Conservation (phyloP, 305 asterid genomes). For the Rubia tinctorum region DNA sequence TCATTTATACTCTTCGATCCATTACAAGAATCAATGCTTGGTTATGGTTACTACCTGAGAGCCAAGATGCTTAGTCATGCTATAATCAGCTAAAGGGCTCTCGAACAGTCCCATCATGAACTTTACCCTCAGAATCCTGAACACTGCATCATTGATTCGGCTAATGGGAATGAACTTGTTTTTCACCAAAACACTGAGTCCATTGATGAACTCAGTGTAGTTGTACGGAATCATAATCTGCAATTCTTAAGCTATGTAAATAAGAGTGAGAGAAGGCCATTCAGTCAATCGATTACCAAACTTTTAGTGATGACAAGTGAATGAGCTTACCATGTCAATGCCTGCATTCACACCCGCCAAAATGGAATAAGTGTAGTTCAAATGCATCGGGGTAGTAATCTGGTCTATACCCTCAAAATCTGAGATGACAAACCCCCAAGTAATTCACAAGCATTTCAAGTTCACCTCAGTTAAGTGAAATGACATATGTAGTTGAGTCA, state of each 20-base stretch:
- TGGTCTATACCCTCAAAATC: slow-evolving; percentile 54
- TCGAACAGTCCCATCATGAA: slow-evolving; percentile 70
- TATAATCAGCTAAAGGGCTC: slow-evolving; percentile 59
- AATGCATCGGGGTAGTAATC: slow-evolving; percentile 47
- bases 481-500: neutral
- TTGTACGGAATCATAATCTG: slow-evolving; percentile 51
- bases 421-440: slow-evolving; percentile 70
- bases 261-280: neutral
- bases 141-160: slow-evolving; percentile 71
- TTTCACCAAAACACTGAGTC: slow-evolving; percentile 41
- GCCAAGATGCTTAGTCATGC: slow-evolving; percentile 62
- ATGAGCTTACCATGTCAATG: slow-evolving; percentile 60
- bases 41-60: slow-evolving; percentile 33
- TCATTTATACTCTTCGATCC: neutral
- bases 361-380: slow-evolving; percentile 62
- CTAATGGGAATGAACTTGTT: slow-evolving; percentile 41
- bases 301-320: neutral
- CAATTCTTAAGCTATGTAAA: slow-evolving; percentile 7
- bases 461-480: neutral
- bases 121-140: slow-evolving; percentile 63
- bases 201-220: slow-evolving; percentile 52
- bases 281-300: neutral
- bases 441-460: neutral
- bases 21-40: neutral
- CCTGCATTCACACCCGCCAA: slow-evolving; percentile 57